Evolutionary conservation across 1,139 yeast genomes (phyloP).

Genomic region (Taphrina flavorubra): DNA sequence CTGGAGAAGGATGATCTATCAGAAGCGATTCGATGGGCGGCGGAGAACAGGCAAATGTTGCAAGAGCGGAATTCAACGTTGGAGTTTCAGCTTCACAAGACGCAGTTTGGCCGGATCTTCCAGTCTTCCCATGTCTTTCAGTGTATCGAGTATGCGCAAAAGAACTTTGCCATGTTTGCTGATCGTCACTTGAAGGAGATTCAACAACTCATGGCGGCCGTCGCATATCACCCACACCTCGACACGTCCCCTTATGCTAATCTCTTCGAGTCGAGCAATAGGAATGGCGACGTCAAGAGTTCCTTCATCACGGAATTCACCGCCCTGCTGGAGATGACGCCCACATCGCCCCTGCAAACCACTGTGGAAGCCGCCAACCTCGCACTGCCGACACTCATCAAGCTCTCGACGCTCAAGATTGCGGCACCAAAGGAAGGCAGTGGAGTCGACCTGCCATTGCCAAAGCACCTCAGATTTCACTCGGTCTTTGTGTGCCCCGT

Average conservation of each 20-base stretch:
- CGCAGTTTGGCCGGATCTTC: conserved; percentile 58
- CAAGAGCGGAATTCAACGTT: conserved; percentile 54
- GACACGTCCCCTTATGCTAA: conserved; percentile 56
- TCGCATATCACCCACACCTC: conserved; percentile 54
- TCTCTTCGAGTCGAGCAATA: conserved; percentile 47
- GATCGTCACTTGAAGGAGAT: conserved; percentile 55
- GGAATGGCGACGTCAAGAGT: conserved; percentile 58
- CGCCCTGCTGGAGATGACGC: conserved; percentile 64
- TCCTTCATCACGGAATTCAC: conserved; percentile 74
- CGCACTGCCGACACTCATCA: conserved; percentile 73
- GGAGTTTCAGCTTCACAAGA: conserved; percentile 69
- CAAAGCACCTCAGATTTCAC: conserved; percentile 64
- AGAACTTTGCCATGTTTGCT: conserved; percentile 59
- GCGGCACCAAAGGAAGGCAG: conserved; percentile 15
- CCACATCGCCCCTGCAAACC: conserved; percentile 73
- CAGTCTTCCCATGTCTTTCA: conserved; percentile 45
- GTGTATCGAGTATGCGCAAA: conserved; percentile 65
- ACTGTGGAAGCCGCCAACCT: conserved; percentile 72
- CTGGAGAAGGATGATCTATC: conserved; percentile 50
- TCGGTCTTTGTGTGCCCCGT: conserved; percentile 92
- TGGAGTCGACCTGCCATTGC: conserved; percentile 61
- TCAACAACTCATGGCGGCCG: conserved; percentile 61
- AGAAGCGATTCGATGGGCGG: conserved; percentile 58
- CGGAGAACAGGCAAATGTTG: conserved; percentile 47
- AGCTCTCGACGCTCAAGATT: conserved; percentile 58